Evolutionary conservation across 2,329 filamentous ascomycete genomes (phyloP), one percentile per base, ranked within the genome.

Genomic region (Xylogone sp.): DNA sequence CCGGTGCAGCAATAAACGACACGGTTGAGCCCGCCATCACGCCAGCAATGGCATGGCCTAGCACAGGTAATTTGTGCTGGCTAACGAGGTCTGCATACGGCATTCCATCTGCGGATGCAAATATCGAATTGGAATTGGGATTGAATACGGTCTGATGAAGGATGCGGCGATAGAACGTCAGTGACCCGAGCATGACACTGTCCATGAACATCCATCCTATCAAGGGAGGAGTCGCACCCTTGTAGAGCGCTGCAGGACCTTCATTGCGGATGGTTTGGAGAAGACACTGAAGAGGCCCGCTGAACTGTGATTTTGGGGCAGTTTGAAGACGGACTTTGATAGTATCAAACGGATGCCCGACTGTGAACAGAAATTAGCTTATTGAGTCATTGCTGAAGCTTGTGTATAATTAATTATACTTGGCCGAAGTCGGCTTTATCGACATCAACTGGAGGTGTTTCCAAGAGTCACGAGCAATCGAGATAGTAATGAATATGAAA

Each of bases 191-290:
- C 92, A 97, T 96, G 53, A 86, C 68, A 42, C 75, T 80, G 74
- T 99, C 94, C 93, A 97, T 97, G 65, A 95, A 90, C 88, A 97
- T 96, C 94, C 94, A 97, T 62, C 94, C 94, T 48, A 97, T 83
- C 46, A 97, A 76, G 48, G 94, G 94, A 51, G 93, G 93, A 22
- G 88, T 90, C 10, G 91, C 91, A 62, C 93, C 92, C 74, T 97
- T 99, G 79, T 97, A 99, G 42, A 99, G 76, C 2, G 90, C 94
- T 47, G 78, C 72, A 45, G 95, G 72, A 45, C 93, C 93, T 70
- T 99, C 94, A 66, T 91, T 87, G 54, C 87, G 83, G 22, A 97
- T 59, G 9, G 94, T 99, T 68, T 93, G 86, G 51, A 88, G 69
- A 9, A 96, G 74, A 66, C 94, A 97, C 69, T 96, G 86, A 27